Percentiles rank a stretch among this genome's conserved stretches.
These are phyloP conservation scores for Globisporangium rhizosaccharum DNA, from an alignment of 352 stramenopile species.

Conservation along the genomic window DNA sequence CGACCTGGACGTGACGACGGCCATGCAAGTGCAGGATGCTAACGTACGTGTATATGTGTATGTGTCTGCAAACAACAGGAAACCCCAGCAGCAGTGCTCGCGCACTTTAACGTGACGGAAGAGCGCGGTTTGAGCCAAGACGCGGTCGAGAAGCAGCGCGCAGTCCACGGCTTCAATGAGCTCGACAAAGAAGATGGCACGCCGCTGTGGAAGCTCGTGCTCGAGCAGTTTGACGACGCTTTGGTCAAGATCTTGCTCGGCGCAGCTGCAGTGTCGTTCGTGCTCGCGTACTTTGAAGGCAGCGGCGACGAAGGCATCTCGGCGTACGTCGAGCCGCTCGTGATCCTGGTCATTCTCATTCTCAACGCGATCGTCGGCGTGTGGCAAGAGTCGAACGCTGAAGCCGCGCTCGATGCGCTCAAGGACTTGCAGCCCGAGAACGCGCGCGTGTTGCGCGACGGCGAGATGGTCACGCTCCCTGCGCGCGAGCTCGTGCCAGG, in stretches of 20 bases:
- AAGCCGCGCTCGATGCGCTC: conserved; percentile 92
- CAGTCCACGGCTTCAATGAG: conserved; percentile 78
- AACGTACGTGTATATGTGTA: not conserved
- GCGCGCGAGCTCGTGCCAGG: conserved; percentile 93
- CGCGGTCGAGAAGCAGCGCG: conserved; percentile 53
- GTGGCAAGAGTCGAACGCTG: conserved; percentile 94
- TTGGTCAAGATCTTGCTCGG: conserved; percentile 98
- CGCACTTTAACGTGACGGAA: conserved; percentile 72
- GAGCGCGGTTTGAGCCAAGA: conserved; percentile 40
- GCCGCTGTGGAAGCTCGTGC: conserved; percentile 91
- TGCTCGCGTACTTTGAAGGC: conserved; percentile 92
- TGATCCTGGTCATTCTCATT: conserved; percentile 96
- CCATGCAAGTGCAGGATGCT: no score
- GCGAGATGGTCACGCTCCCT: conserved; percentile 78
- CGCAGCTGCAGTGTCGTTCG: conserved; percentile 92
- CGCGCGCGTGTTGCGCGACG: conserved; percentile 83
- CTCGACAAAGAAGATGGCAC: conserved; percentile 87
- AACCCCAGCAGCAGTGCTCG: conserved; percentile 66
- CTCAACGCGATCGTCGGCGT: conserved; percentile 96
- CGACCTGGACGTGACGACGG: no score
- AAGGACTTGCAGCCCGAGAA: conserved; percentile 95
- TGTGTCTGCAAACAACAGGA: conserved; percentile 18
- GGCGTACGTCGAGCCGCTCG: conserved; percentile 95
- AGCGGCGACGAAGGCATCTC: conserved; percentile 77
- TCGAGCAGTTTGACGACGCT: conserved; percentile 99